These are phyloP conservation scores for Globisporangium recalcitrans DNA, from an alignment of 352 stramenopile genomes.

Conservation along the genomic window DNA sequence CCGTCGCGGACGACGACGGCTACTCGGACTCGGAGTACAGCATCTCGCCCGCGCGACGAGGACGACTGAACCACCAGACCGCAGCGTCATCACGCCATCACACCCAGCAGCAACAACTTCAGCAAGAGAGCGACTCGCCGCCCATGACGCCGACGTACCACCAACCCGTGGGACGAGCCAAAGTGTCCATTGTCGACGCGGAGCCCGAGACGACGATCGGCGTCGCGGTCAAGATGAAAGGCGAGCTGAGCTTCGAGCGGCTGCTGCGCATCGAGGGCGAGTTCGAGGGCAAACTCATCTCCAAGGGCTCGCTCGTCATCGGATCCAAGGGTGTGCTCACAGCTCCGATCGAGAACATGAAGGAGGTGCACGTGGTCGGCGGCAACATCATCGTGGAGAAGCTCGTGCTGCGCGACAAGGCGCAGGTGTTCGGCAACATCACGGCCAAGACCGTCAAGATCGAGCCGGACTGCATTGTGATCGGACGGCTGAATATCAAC, in stretches of 20 bases:
- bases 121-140: slow-evolving; percentile 49
- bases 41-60: slow-evolving; percentile 51
- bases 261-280: slow-evolving; percentile 87
- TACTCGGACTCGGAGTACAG: slow-evolving; percentile 65
- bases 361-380: slow-evolving; percentile 81
- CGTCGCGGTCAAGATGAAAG: slow-evolving; percentile 83
- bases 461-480: slow-evolving; percentile 82
- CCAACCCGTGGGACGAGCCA: slow-evolving; percentile 27
- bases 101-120: slow-evolving; percentile 7
- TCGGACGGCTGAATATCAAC: slow-evolving; percentile 85
- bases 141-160: slow-evolving; percentile 61
- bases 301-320: slow-evolving; percentile 85
- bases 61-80: slow-evolving; percentile 36
- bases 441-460: slow-evolving; percentile 88
- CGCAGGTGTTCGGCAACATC: slow-evolving; percentile 86
- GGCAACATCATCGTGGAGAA: slow-evolving; percentile 84
- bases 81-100: slow-evolving; percentile 3
- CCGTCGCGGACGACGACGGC: slow-evolving; percentile 43
- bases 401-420: slow-evolving; percentile 82
- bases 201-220: slow-evolving; percentile 82
- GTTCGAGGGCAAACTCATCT: slow-evolving; percentile 87
- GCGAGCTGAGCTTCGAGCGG: slow-evolving; percentile 86
- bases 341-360: slow-evolving; percentile 85
- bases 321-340: slow-evolving; percentile 74
- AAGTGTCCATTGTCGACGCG: slow-evolving; percentile 67